Base-by-base conservation (phyloP, 257 asterid species). In the Eucommia ulmoides region DNA sequence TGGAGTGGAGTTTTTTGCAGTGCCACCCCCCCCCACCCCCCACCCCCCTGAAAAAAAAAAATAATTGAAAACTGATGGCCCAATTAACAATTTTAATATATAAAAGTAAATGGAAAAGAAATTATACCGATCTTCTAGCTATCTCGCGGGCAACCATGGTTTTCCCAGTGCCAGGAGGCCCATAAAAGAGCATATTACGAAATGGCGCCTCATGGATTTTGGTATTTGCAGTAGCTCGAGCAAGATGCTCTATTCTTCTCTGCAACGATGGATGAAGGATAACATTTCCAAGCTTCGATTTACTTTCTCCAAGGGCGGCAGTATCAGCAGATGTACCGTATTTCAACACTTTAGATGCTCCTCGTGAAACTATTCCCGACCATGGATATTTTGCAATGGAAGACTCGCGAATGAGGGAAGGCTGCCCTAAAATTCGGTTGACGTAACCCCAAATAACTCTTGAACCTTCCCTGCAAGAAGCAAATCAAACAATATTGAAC, bases 161-260 rank as follows among this genome's bases (percentile, higher is more conserved):
- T 77, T 91, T 91, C 22, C 98, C 98, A 7, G 98, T 91, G 55
- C 98, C 98, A 53, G 98, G 98, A 65, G 93, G 94, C 20, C 98
- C 98, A 62, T 86, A 86, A 62, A 91, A 91, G 50, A 91, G 92
- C 96, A 91, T 83, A 72, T 91, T 91, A 53, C 98, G 82, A 41
- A 91, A 91, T 9, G 98, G 96, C 47, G 98, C 98, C 82, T 78
- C 82, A 64, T 91, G 91, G 62, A 66, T 62, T 66, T 91, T 91
- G 26, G 98, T 91, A 78, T 91, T 91, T 26, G 96, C 79, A 15
- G 98, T 91, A 65, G 98, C 93, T 51, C 93, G 83, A 60, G 98
- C 84, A 60, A 91, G 94, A 58, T 83, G 94, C 59, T 83, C 87
- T 56, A 91, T 77, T 77, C 98, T 77, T 66, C 66, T 91, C 54